Base-by-base conservation (phyloP, 129 eudicot species). In the Lonicera japonica region DNA sequence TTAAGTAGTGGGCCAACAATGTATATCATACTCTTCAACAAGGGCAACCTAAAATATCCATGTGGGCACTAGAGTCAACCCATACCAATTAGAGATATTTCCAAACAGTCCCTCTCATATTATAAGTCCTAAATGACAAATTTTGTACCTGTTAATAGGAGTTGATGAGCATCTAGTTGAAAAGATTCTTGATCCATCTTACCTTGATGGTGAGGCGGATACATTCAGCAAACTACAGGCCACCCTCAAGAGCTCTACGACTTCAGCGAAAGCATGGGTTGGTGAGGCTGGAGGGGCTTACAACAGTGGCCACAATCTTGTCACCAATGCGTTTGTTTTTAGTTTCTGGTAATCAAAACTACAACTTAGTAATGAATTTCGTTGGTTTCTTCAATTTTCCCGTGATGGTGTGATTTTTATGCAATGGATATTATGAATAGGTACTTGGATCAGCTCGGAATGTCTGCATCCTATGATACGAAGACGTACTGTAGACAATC, bases 221-320 rank as follows among this genome's bases (percentile, higher is more conserved):
- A 81, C 85, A 1, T 92, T 85, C 25, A 82, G 73, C 56, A 75
- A 76, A 22, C 86, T 92, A 62, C 64, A 82, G 40, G 76, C 64
- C 60, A 68, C 76, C 21, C 66, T 92, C 62, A 80, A 80, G 75
- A 80, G 60, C 54, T 82, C 88, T 6, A 51, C 65, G 21, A 76
- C 77, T 64, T 79, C 86, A 1, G 87, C 96, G 34, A 50, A 66
- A 21, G 84, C 98, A 22, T 92, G 98, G 98, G 95, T 92, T 75
- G 96, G 98, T 41, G 98, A 92, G 73, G 71, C 97, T 19, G 97
- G 97, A 57, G 97, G 97, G n/a, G 96, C 95, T 11, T 87, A 84
- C 72, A 87, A 84, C 58, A 92, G 96, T 41, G 96, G 98, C 23
- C 86, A 79, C 14, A 72, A 84, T 63, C 81, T 67, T 47, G 95